Evolutionary conservation across 768 basidiomycete species (phyloP), one percentile per base, ranked within the genome.

Genomic region (Hydnum rufescens): DNA sequence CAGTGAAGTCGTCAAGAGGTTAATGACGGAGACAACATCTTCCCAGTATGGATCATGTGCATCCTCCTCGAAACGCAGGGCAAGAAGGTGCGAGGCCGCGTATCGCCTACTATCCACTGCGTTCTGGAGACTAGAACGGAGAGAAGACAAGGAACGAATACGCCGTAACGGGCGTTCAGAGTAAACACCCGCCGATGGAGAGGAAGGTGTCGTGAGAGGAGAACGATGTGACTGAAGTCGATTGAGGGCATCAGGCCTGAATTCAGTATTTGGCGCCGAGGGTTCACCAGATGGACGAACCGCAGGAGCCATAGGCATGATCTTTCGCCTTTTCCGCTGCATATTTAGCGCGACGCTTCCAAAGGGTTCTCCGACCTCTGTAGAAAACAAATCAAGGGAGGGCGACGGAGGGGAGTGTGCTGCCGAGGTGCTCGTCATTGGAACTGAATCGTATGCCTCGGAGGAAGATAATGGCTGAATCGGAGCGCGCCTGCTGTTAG

Each of bases 21-120:
- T 70, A 70, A 86, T 78, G 48, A 89, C 75, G 26, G 78, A 75
- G 13, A 80, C 72, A 28, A 83, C 83, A 58, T 87, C 79, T 58
- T 87, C 85, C 85, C 85, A 89, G 58, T 89, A 89, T 3, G 71
- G 68, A 49, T 79, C 78, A 56, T 83, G 81, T 31, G 78, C 81
- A 47, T 75, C 76, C 44, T 79, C 78, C 52, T 56, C 25, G 60
- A 89, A 89, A 1, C 86, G 72, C 48, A 89, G 63, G 3, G 85
- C 85, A 2, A 89, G 70, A 3, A 89, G 69, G 61, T 89, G 82
- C 2, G 85, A 73, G 53, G 80, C 83, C 0, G 84, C 74, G 59
- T 82, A 86, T 13, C 85, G 74, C 57, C 79, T 82, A 18, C 83
- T 74, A 2, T 77, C 71, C 13, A 86, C 57, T 0, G 83, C 78